A percentile compares a stretch with the other conserved stretches of the same genome.
phyloP scores from a whole-genome alignment of 768 basidiomycete genomes.

The Dacryopinax primogenitus region DNA sequence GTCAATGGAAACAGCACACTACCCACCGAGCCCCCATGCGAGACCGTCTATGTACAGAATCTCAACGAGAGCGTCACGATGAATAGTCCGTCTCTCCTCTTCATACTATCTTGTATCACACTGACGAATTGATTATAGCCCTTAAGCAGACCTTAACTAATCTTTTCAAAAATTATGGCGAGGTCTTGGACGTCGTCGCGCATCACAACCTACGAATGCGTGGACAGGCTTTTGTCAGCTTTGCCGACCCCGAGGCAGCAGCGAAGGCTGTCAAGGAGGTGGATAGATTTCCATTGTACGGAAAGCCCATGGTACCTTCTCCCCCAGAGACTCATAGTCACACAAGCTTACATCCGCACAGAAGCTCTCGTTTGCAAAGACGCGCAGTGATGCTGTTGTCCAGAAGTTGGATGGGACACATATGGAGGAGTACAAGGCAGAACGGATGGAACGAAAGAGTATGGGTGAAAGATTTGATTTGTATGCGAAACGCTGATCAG shows the following conservation, averaged over 20 bases:
- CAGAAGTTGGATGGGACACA: slow-evolving; percentile 52
- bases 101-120: not conserved
- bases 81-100: slow-evolving; percentile 20
- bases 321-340: not conserved
- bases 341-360: slow-evolving; percentile 25
- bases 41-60: slow-evolving; percentile 35
- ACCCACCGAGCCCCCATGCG: slow-evolving; percentile 9
- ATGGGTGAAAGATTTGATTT: slow-evolving; percentile 21
- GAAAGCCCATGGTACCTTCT: slow-evolving; percentile 77
- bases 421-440: slow-evolving; percentile 63
- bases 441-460: slow-evolving; percentile 77
- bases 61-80: slow-evolving; percentile 32
- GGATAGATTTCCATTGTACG: slow-evolving; percentile 84
- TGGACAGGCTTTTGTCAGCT: slow-evolving; percentile 95
- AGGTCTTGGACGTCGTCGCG: slow-evolving; percentile 88
- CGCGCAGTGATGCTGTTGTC: slow-evolving; percentile 82
- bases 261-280: slow-evolving; percentile 86
- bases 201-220: slow-evolving; percentile 93
- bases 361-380: slow-evolving; percentile 91
- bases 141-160: slow-evolving; percentile 77
- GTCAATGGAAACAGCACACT: not conserved
- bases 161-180: slow-evolving; percentile 86
- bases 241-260: slow-evolving; percentile 69
- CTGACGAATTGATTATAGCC: slow-evolving; percentile 40
- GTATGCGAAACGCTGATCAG: not conserved